A percentile compares a stretch with the other conserved stretches of the same genome.
Conservation (phyloP, 1,284 basidiomycete genomes). For the Ustilago lituana region DNA sequence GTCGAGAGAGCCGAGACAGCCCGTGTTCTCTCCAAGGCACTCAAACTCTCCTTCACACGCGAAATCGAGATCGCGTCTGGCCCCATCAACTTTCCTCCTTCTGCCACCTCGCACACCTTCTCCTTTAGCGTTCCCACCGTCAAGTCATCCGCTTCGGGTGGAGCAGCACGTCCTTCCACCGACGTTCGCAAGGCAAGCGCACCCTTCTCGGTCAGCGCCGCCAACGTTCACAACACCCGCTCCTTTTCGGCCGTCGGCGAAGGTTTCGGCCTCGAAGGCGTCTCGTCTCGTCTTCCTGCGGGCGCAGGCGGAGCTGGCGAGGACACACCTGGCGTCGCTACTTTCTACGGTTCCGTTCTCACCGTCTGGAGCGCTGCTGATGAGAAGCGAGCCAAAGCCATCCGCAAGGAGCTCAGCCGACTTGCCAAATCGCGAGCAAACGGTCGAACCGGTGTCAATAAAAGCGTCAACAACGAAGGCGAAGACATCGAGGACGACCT, state of each 20-base stretch:
- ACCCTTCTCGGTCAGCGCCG: slow-evolving; percentile 42
- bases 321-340: slow-evolving; percentile 47
- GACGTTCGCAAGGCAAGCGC: slow-evolving; percentile 42
- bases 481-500: slow-evolving; percentile 36
- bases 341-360: slow-evolving; percentile 59
- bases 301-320: slow-evolving; percentile 37
- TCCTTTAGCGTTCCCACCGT: slow-evolving; percentile 73
- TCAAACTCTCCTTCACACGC: slow-evolving; percentile 81
- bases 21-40: slow-evolving; percentile 57
- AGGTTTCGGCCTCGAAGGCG: slow-evolving; percentile 72
- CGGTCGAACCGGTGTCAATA: slow-evolving; percentile 21
- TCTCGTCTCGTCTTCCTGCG: slow-evolving; percentile 77
- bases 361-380: slow-evolving; percentile 58
- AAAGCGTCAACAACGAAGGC: slow-evolving; percentile 28
- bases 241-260: slow-evolving; percentile 69
- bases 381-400: slow-evolving; percentile 54
- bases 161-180: slow-evolving; percentile 27
- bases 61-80: slow-evolving; percentile 81
- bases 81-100: slow-evolving; percentile 57
- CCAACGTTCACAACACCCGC: slow-evolving; percentile 52
- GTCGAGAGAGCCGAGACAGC: slow-evolving; percentile 59
- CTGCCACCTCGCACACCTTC: slow-evolving; percentile 90
- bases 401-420: slow-evolving; percentile 55
- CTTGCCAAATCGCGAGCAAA: slow-evolving; percentile 35
- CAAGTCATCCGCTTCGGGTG: slow-evolving; percentile 37